A percentile compares a stretch with the other conserved stretches of the same genome.
phyloP scores from a whole-genome alignment of 768 basidiomycete species.

The Pulveroboletus ravenelii region DNA sequence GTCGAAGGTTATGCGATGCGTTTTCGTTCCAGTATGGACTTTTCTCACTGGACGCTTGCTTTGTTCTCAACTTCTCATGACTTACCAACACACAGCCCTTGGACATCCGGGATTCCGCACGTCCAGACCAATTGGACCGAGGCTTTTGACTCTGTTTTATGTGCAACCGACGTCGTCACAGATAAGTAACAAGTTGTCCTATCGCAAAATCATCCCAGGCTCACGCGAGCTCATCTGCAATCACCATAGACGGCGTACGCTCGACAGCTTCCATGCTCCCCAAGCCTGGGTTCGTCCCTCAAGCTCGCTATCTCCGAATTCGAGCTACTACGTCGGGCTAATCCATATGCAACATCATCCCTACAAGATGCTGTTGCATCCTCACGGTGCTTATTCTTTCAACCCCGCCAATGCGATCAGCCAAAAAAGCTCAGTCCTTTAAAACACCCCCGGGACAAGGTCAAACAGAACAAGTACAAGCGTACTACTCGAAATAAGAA shows the following conservation, averaged over 20 bases:
- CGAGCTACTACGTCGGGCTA: neutral
- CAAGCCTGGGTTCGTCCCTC: neutral
- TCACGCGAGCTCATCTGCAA: too few species aligned
- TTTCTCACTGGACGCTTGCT: neutral
- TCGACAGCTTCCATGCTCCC: neutral
- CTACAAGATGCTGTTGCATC: neutral
- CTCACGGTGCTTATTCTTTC: constrained; percentile 6
- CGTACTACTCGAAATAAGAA: neutral
- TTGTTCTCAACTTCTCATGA: neutral
- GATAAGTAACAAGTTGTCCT: too few species aligned
- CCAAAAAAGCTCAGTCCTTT: neutral
- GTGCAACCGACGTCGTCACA: too few species aligned
- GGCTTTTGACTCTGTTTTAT: neutral
- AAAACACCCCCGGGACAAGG: too few species aligned
- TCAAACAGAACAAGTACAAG: neutral
- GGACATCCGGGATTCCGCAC: neutral
- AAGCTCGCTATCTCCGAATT: neutral
- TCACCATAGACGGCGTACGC: neutral
- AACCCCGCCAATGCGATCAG: neutral
- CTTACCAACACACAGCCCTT: neutral
- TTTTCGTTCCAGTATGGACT: neutral
- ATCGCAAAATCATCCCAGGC: too few species aligned
- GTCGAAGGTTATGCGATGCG: constrained; percentile 1
- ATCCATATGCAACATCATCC: neutral
- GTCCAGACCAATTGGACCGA: neutral